phyloP scores from a whole-genome alignment of 495 filamentous ascomycete species.

The Xylaria flabelliformis region DNA sequence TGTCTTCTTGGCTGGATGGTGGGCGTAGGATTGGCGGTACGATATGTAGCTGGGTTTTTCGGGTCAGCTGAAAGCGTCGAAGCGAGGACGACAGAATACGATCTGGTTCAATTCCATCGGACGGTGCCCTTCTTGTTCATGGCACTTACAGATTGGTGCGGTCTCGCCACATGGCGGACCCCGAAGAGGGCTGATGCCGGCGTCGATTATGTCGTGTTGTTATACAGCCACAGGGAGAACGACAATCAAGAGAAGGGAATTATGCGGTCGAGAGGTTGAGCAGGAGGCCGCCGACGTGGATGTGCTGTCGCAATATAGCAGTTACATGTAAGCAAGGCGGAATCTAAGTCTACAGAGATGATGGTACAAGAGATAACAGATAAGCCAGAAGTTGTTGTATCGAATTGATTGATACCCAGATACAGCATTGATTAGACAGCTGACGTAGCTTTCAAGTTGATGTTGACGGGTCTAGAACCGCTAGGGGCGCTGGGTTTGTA shows the following conservation, averaged over 20 bases:
- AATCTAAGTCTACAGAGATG: not conserved
- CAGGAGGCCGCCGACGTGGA: not conserved
- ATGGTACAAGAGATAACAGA: constrained; percentile 12
- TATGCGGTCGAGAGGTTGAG: constrained; percentile 11
- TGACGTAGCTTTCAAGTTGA: constrained; percentile 40
- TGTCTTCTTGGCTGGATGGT: constrained; percentile 87
- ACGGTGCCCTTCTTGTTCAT: not conserved
- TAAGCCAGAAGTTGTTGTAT: constrained; percentile 19
- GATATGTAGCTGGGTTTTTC: constrained; percentile 83
- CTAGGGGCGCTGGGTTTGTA: not conserved
- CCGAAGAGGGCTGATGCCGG: constrained; percentile 34
- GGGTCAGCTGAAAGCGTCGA: constrained; percentile 7
- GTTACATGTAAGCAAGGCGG: constrained; percentile 8
- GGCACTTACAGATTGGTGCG: constrained; percentile 88
- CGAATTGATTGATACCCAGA: not conserved
- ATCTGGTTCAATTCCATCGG: too few relatives aligned
- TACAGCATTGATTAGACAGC: constrained; percentile 23
- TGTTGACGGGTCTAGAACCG: not conserved
- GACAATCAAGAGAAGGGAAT: not conserved
- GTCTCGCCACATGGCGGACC: constrained; percentile 91
- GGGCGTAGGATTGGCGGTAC: constrained; percentile 96
- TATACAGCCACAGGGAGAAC: constrained; percentile 19
- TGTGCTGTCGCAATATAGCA: not conserved
- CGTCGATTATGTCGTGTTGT: constrained; percentile 10
- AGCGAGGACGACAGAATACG: not conserved